Percentiles rank a stretch among this genome's conserved stretches.
Conservation (phyloP, 331 rosid genomes). For the Prunus yedoensis region DNA sequence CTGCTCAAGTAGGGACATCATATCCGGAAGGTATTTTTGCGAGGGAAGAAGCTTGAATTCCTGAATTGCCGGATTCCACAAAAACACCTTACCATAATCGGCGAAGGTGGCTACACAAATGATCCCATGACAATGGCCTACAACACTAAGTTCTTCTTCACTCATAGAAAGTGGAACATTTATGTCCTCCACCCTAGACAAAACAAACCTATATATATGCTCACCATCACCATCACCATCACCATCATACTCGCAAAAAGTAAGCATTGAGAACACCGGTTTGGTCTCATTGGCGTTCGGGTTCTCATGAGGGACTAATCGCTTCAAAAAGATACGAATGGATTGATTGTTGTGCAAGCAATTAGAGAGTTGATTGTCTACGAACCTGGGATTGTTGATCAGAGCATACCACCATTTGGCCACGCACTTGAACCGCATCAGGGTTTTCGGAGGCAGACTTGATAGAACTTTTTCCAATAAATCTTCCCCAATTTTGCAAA, state of each 20-base stretch:
- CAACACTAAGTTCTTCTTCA: too few relatives aligned
- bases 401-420: constrained; percentile 10
- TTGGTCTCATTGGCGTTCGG: background rate
- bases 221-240: background rate
- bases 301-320: background rate
- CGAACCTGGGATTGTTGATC: constrained; percentile 6
- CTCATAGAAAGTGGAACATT: too few relatives aligned
- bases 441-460: constrained; percentile 12
- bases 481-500: background rate
- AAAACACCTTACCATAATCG: too few relatives aligned
- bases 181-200: too few relatives aligned
- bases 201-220: too few relatives aligned
- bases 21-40: too few relatives aligned
- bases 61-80: too few relatives aligned
- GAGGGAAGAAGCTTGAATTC: too few relatives aligned
- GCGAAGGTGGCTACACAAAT: too few relatives aligned
- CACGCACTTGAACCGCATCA: constrained; percentile 10
- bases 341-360: background rate
- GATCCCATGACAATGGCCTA: too few relatives aligned
- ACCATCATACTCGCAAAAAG: background rate
- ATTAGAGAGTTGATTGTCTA: constrained; percentile 6
- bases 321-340: background rate
- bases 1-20: too few relatives aligned
- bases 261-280: background rate
- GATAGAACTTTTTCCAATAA: constrained; percentile 19